A percentile compares a stretch with the other conserved stretches of the same genome.
Conservation (phyloP, 2,329 filamentous ascomycete genomes). For the Exophiala spinifera region DNA sequence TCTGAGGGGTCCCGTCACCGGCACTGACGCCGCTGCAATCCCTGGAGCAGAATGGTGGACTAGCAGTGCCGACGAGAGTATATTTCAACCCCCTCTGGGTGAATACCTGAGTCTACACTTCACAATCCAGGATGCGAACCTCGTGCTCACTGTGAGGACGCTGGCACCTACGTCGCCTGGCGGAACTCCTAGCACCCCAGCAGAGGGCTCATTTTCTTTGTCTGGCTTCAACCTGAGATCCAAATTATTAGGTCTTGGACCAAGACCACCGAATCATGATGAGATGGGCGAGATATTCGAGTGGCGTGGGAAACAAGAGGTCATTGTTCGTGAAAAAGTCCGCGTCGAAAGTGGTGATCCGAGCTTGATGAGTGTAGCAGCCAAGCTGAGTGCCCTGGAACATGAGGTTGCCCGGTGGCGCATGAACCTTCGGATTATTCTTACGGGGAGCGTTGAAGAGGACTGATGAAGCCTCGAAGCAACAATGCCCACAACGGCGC, state of each 20-base stretch:
- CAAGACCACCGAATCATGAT: constrained; percentile 64
- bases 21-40: constrained; percentile 13
- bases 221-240: constrained; percentile 59
- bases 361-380: constrained; percentile 74
- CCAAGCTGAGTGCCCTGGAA: constrained; percentile 76
- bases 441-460: constrained; percentile 54
- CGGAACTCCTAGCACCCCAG: constrained; percentile 59
- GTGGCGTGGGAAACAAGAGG: constrained; percentile 63
- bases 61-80: constrained; percentile 56
- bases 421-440: constrained; percentile 71
- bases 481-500: no score
- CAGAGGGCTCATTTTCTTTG: constrained; percentile 63
- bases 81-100: constrained; percentile 62
- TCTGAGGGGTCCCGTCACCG: constrained; percentile 49
- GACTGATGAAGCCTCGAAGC: constrained; percentile 17
- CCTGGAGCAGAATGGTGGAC: constrained; percentile 56
- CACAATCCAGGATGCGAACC: constrained; percentile 64
- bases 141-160: constrained; percentile 67
- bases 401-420: constrained; percentile 68
- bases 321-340: constrained; percentile 85
- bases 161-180: constrained; percentile 61
- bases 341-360: constrained; percentile 87
- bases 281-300: constrained; percentile 75
- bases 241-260: constrained; percentile 46
- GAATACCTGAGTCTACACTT: constrained; percentile 70